A percentile compares a stretch with the other conserved stretches of the same genome.
These are phyloP conservation scores for Trichocomaceae sp. DNA, from an alignment of 2,329 filamentous ascomycete genomes.

Conservation along the genomic window DNA sequence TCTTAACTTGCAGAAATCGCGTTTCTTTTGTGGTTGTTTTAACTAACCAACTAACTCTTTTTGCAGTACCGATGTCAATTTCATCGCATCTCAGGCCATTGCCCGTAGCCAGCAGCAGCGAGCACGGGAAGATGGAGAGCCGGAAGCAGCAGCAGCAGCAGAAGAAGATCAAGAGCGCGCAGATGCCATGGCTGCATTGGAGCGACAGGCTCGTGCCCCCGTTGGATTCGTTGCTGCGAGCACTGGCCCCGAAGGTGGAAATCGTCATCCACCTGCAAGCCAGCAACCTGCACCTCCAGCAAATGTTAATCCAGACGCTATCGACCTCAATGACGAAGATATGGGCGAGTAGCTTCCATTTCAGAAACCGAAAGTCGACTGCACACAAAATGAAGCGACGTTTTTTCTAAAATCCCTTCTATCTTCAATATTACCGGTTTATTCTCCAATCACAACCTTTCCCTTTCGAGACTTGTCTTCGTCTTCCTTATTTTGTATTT, in stretches of 20 bases:
- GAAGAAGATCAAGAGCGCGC: slow-evolving; percentile 44
- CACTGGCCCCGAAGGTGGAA: slow-evolving; percentile 61
- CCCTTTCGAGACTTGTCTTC: neutral
- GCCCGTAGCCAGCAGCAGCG: slow-evolving; percentile 65
- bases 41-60: slow-evolving; percentile 26
- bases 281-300: slow-evolving; percentile 28
- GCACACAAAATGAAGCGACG: neutral
- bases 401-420: neutral
- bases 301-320: slow-evolving; percentile 73
- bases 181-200: slow-evolving; percentile 85
- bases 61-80: slow-evolving; percentile 88
- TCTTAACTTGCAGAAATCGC: slow-evolving; percentile 12
- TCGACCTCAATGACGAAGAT: slow-evolving; percentile 64
- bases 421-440: neutral
- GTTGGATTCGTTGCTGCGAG: slow-evolving; percentile 86
- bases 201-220: slow-evolving; percentile 80
- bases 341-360: slow-evolving; percentile 28
- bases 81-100: slow-evolving; percentile 92
- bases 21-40: neutral
- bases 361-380: neutral
- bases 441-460: neutral
- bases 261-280: slow-evolving; percentile 37
- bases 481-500: neutral
- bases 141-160: slow-evolving; percentile 36
- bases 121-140: slow-evolving; percentile 30